These are phyloP conservation scores for Filobasidium floriforme DNA, from an alignment of 768 basidiomycete genomes.

Conservation along the genomic window DNA sequence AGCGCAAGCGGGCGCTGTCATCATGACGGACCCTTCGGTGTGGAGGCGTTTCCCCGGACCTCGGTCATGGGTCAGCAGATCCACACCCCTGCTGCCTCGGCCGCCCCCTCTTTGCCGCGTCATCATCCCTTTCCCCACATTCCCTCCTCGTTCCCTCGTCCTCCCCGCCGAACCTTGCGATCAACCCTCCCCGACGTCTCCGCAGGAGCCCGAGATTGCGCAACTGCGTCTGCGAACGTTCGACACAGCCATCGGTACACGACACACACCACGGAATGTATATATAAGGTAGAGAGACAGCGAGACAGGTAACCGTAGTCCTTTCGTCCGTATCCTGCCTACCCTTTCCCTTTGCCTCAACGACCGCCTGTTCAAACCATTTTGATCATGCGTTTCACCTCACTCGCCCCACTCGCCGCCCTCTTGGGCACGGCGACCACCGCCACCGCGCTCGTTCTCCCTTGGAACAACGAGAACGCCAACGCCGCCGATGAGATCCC, in stretches of 20 bases:
- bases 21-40: neutral
- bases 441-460: conserved; percentile 2
- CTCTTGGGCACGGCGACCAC: neutral
- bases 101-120: neutral
- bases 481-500: neutral
- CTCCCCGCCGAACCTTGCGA: neutral
- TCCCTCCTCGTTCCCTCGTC: neutral
- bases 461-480: neutral
- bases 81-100: neutral
- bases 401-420: neutral
- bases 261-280: too few species aligned
- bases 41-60: neutral
- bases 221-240: too few species aligned
- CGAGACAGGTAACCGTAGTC: too few species aligned
- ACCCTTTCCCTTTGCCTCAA: neutral
- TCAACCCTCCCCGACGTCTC: neutral
- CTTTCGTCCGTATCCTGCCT: neutral
- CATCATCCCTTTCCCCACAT: neutral
- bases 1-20: neutral
- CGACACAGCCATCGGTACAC: too few species aligned
- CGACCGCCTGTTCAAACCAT: neutral
- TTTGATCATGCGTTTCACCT: conserved; percentile 6
- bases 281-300: neutral
- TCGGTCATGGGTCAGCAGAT: neutral
- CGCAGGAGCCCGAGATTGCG: too few species aligned